Evolutionary conservation across 352 stramenopile species (phyloP), one percentile per base, ranked within the genome.

Genomic region (Phytophthora pinifolia): DNA sequence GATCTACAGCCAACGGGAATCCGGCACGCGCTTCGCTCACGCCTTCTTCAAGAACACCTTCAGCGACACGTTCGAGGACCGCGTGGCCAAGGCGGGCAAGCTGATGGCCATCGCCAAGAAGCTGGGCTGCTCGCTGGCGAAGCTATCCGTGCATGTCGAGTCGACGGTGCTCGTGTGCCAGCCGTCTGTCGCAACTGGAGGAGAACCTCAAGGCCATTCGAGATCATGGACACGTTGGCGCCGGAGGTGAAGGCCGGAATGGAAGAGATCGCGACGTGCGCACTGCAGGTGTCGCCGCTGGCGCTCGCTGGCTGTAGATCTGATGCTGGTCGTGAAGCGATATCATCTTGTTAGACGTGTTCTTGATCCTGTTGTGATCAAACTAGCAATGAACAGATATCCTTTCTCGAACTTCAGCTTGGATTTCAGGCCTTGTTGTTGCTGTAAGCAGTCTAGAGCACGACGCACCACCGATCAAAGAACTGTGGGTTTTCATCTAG

Each of bases 391-490:
- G 22, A 27, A 27, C 3, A 4, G 6, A 27, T 4, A 27, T 4
- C 0, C 6, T 27, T 27, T 27, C 22, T 27, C 2, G 22, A 5
- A 3, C 22, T 27, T 27, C 34, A 39, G 20, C 37, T n/a, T 44
- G 12, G 29, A 15, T 34, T 20, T 20, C 37, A 20, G 29, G 9
- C 5, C 25, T n/a, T 17, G 17, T 45, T 27, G 22, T 27, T 27
- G 22, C 22, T 27, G 22, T 6, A 6, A 4, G 2, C 2, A 6
- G 22, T 49, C 60, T 70, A 92, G 18, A 92, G 56, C 31, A 92
- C 62, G 22, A 92, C 61, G 33, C 82, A 92, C 82, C 82, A 92
- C 2, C 76, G 70, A 38, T 88, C 47, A 14, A 89, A 78, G 54
- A 92, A 92, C 3, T 54, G 57, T n/a, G 56, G 61, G 17, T 61